Base-by-base conservation (phyloP, 805 yeast genomes). In the Brettanomyces anomalus region DNA sequence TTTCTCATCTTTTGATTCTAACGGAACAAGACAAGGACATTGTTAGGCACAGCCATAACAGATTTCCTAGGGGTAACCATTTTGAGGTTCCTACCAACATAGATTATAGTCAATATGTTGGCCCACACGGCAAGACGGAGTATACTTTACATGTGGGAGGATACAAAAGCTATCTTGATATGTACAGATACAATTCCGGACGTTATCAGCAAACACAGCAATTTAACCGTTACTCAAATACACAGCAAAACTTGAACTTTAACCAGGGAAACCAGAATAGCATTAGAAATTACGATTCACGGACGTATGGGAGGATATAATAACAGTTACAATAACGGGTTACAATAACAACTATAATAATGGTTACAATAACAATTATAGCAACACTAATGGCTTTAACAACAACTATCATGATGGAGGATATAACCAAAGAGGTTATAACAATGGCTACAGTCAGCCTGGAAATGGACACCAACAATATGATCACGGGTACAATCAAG, bases 21-120 rank as follows among this genome's bases (percentile, higher is more conserved):
- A 77, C 77, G 4, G 76, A 74, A 33, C 81, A 80, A 39, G 97
- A 89, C 52, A 74, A 70, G 43, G 86, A 81, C 48, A 64, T 71
- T 10, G 67, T 86, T 13, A 54, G 71, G 28, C 72, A 77, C 51
- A 77, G 76, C 3, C 43, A 52, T 31, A 57, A 61, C 44, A 61
- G 65, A 45, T 55, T 58, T 40, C 54, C 61, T 48, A 54, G 65
- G 38, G 38, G 41, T 33, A 33, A 42, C 31, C 30, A 49, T n/a
- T 46, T 33, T 28, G 47, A 48, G 36, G 43, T 48, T 36, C 51
- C 51, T 39, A 57, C 57, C 37, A 55, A 59, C 28, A 57, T 60
- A 15, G 65, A 61, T 33, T 65, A 67, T 55, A 61, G 58, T 42
- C 60, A 63, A 31, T 72, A 74, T 49, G 66, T 71, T 36, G 81